Percentiles rank a stretch among this genome's conserved stretches.
phyloP scores from a whole-genome alignment of 495 filamentous ascomycete genomes.

The Aspergillus homomorphus region DNA sequence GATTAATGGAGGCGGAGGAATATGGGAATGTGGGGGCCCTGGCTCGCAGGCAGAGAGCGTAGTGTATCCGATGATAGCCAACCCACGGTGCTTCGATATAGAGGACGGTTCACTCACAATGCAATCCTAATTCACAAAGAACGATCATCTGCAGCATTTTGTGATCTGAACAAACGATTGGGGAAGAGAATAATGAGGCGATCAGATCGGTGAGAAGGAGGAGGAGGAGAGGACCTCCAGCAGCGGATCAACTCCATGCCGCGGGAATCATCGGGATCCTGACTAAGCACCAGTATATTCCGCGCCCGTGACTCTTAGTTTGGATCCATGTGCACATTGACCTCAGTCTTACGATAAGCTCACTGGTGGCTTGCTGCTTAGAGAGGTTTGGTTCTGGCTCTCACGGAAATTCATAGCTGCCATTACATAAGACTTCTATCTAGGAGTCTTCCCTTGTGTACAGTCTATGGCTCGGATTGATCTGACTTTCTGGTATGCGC shows the following conservation, averaged over 20 bases:
- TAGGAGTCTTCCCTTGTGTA: neutral
- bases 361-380: neutral
- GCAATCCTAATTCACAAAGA: constrained; percentile 26
- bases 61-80: constrained; percentile 5
- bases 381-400: neutral
- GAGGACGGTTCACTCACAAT: constrained; percentile 31
- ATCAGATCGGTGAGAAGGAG: constrained; percentile 7
- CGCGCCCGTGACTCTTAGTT: neutral
- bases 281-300: constrained; percentile 21
- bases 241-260: constrained; percentile 22
- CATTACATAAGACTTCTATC: neutral
- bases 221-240: neutral
- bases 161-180: constrained; percentile 5
- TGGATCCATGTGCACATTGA: neutral
- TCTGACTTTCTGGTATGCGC: neutral
- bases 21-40: constrained; percentile 40
- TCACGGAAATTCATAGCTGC: neutral
- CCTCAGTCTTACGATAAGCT: neutral
- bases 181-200: constrained; percentile 7
- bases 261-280: constrained; percentile 16
- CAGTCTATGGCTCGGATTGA: neutral
- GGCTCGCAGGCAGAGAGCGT: constrained; percentile 13
- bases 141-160: constrained; percentile 46
- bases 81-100: neutral
- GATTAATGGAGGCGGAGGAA: constrained; percentile 29